phyloP scores from a whole-genome alignment of 129 eudicot genomes.

The Chrysanthemum seticuspe region DNA sequence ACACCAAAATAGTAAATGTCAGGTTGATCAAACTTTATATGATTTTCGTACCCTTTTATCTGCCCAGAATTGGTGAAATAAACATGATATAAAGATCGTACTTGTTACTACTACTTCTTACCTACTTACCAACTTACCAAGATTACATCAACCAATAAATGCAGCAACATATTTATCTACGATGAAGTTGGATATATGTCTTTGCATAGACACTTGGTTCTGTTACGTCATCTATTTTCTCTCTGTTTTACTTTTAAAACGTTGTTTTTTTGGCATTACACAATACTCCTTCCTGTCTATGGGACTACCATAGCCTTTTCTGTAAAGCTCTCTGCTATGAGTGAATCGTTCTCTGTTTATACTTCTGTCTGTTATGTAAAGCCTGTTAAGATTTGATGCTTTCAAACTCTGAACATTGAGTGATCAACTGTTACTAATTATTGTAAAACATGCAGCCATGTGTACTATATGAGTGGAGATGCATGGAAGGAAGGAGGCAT shows the following conservation, averaged over 20 bases:
- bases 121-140: too few species aligned
- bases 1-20: not conserved
- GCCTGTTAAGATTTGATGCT: not conserved
- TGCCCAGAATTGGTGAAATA: too few species aligned
- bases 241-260: not conserved
- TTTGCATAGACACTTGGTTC: not conserved
- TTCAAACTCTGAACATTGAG: slow-evolving; percentile 9
- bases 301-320: not conserved
- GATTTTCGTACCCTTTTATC: too few species aligned
- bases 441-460: slow-evolving; percentile 73
- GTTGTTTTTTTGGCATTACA: not conserved
- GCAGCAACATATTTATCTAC: too few species aligned
- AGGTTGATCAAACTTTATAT: not conserved
- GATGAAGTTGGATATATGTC: not conserved
- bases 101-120: too few species aligned
- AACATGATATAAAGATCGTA: too few species aligned
- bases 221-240: not conserved
- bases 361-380: not conserved
- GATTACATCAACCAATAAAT: too few species aligned
- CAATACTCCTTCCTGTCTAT: not conserved
- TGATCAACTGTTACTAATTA: slow-evolving; percentile 20
- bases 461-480: slow-evolving; percentile 99
- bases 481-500: slow-evolving; percentile 99
- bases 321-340: not conserved
- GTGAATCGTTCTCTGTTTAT: not conserved